Evolutionary conservation across 208 protist species (phyloP).

Genomic region (Leishmania lainsoni): DNA sequence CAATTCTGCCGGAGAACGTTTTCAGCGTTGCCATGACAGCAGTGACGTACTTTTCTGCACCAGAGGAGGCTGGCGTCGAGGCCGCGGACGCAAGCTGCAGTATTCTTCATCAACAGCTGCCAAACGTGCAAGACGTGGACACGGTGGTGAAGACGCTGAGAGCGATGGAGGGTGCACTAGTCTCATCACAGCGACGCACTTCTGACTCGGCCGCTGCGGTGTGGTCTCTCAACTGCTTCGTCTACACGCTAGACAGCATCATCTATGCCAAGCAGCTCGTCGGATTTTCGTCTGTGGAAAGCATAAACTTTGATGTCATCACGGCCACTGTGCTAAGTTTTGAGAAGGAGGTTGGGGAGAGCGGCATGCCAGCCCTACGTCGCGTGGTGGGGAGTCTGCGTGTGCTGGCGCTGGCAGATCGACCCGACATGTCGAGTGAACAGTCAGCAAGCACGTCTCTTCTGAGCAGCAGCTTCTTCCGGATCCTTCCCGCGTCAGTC

Average conservation of each 20-base stretch:
- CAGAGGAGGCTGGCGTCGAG: slow-evolving; percentile 24
- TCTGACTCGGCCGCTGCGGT: slow-evolving; percentile 13
- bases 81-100: slow-evolving; percentile 23
- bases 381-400: slow-evolving; percentile 30
- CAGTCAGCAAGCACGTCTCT: slow-evolving; percentile 1
- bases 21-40: slow-evolving; percentile 23
- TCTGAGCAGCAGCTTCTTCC: slow-evolving; percentile 22
- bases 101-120: slow-evolving; percentile 32
- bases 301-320: slow-evolving; percentile 39
- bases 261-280: slow-evolving; percentile 36
- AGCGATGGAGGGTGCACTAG: slow-evolving; percentile 20
- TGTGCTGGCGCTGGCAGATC: slow-evolving; percentile 31
- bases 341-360: slow-evolving; percentile 30
- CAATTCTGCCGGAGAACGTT: slow-evolving; percentile 23
- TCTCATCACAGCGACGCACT: slow-evolving; percentile 21
- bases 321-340: slow-evolving; percentile 35
- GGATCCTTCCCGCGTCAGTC: slow-evolving; percentile 32
- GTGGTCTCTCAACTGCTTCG: slow-evolving; percentile 31
- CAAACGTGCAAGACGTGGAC: slow-evolving; percentile 21
- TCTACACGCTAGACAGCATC: slow-evolving; percentile 40
- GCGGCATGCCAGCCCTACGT: slow-evolving; percentile 14
- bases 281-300: slow-evolving; percentile 38
- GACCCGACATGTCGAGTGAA: slow-evolving; percentile 11
- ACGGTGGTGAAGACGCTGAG: slow-evolving; percentile 21
- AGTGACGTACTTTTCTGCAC: slow-evolving; percentile 20